These are phyloP conservation scores for Mycena crocata DNA, from an alignment of 768 basidiomycete genomes.

Conservation along the genomic window DNA sequence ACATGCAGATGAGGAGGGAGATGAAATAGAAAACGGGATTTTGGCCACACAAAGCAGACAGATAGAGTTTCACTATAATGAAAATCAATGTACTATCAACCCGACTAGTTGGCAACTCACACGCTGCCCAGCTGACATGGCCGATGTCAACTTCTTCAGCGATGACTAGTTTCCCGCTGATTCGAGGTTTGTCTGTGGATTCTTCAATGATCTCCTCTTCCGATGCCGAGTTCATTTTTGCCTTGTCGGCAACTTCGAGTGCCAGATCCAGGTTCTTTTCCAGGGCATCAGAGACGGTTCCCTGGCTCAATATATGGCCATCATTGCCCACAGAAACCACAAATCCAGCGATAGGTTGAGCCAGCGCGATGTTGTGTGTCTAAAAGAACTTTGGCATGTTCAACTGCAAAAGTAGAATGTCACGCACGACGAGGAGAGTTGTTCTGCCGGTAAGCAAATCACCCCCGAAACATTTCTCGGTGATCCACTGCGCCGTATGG, in stretches of 20 bases:
- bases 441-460: conserved; percentile 86
- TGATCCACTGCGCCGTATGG: conserved; percentile 85
- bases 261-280: conserved; percentile 49
- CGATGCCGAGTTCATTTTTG: conserved; percentile 38
- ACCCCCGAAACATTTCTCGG: conserved; percentile 81
- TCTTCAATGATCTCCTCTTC: conserved; percentile 39
- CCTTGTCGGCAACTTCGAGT: conserved; percentile 42
- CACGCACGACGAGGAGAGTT: conserved; percentile 77
- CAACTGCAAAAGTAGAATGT: neutral
- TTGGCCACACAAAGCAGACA: conserved; percentile 30
- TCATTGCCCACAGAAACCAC: conserved; percentile 68
- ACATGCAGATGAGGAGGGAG: conserved; percentile 20
- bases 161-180: conserved; percentile 57
- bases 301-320: conserved; percentile 62
- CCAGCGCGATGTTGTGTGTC: conserved; percentile 66
- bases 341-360: conserved; percentile 63
- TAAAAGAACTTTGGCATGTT: conserved; percentile 25
- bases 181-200: conserved; percentile 16
- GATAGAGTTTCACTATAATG: conserved; percentile 34
- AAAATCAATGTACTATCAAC: neutral
- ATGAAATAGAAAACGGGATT: conserved; percentile 32
- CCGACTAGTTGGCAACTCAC: conserved; percentile 30
- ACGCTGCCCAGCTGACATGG: conserved; percentile 56
- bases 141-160: conserved; percentile 60
- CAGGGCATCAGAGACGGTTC: conserved; percentile 61